Evolutionary conservation across 352 stramenopile species (phyloP), one percentile per base, ranked within the genome.

Genomic region (Pythium brassicae): DNA sequence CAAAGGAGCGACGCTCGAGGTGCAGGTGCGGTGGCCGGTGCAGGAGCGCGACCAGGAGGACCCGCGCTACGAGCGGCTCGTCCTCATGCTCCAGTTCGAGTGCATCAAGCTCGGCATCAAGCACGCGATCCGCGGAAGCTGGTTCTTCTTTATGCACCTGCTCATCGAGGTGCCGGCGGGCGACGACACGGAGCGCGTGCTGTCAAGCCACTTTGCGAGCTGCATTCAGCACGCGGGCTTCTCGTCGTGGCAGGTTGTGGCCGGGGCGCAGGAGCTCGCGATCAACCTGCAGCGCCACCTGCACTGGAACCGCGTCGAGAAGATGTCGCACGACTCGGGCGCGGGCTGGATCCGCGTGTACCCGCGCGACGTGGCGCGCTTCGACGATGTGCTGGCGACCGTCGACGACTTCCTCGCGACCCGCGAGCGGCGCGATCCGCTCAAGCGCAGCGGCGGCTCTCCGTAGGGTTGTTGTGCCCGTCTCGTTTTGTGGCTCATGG

Each of bases 221-320:
- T 93, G 86, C 52, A 92, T 95, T 61, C 78, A 92, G 60, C 68
- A 76, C 57, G 82, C 86, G 1, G 86, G 86, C 6, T 95, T 95
- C 49, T 87, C 77, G 17, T 83, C 74, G 2, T 95, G 86, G 86
- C 79, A 93, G 69, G 83, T 95, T 12, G 73, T 84, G 50, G 83
- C 86, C 8, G 86, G 86, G 9, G 86, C 83, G 12, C 86, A 95
- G 49, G 86, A 95, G 56, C 80, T 95, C 46, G 85, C 83, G 17
- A 95, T 95, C 55, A 94, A 88, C 61, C 57, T 95, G 14, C 83
- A 95, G 59, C 75, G 82, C 23, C 86, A 95, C 71, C 66, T 95
- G 34, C 82, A 94, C 58, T 95, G 86, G 86, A 89, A 94, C 39
- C 83, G 86, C 35, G 74, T 90, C 6, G 83, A 94, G 59, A 94